Conservation (phyloP, 2,329 filamentous ascomycete species). For the Monosporascus sp. region DNA sequence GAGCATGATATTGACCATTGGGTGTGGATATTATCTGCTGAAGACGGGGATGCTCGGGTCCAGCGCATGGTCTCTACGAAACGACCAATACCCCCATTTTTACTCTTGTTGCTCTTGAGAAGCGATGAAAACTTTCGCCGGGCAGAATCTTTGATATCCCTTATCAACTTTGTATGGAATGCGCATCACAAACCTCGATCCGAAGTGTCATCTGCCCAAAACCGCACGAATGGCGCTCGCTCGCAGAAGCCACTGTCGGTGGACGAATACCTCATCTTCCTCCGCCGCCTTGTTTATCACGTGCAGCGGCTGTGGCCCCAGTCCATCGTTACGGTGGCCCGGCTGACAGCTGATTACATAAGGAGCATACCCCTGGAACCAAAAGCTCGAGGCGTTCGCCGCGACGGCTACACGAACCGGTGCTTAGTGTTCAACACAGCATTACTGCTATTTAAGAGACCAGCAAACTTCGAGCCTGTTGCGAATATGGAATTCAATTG, state of each 20-base stretch:
- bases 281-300: conserved; percentile 21
- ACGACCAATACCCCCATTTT: conserved; percentile 33
- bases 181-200: neutral
- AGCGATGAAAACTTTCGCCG: conserved; percentile 28
- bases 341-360: conserved; percentile 26
- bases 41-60: conserved; percentile 30
- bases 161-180: conserved; percentile 31
- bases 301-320: conserved; percentile 22
- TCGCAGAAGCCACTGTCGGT: conserved; percentile 8
- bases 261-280: conserved; percentile 17
- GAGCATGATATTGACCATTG: conserved; percentile 33
- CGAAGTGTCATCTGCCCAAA: conserved; percentile 4
- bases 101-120: conserved; percentile 32
- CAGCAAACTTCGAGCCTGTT: conserved; percentile 28
- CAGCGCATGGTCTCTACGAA: conserved; percentile 30
- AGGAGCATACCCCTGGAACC: conserved; percentile 14
- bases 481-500: conserved; percentile 45
- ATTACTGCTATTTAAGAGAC: conserved; percentile 32
- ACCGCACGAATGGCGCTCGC: neutral
- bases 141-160: conserved; percentile 21
- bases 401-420: conserved; percentile 20
- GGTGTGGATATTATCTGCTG: conserved; percentile 35
- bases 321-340: conserved; percentile 24
- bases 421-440: conserved; percentile 37
- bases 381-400: neutral